Evolutionary conservation across 352 stramenopile species (phyloP), one percentile per base, ranked within the genome.

Genomic region (Globisporangium solare): DNA sequence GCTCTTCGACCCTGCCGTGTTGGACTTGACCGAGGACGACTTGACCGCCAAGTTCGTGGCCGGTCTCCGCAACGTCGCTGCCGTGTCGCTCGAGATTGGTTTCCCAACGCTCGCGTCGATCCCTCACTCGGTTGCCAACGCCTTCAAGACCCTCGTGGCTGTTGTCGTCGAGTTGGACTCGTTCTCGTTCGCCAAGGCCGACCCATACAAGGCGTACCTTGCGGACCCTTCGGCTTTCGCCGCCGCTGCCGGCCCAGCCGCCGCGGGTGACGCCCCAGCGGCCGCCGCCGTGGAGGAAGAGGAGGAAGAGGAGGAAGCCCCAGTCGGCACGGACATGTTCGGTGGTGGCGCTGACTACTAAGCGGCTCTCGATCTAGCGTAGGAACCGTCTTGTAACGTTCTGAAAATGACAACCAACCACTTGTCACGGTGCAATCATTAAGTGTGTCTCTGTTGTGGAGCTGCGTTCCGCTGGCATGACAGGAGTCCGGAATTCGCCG

Each of bases 61-160:
- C 60, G 97, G 95, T 60, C 79, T 99, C 59, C 82, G 86, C 69
- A 97, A 92, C 67, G 76, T 99, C 47, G 96, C 97, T 27, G 89
- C 94, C 43, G 73, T 99, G 64, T 99, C 92, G 59, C 86, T 99
- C 51, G 89, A 93, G 56, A 80, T 99, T 47, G 92, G 94, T 57
- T 97, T 97, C 75, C 97, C 97, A 47, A 99, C 97, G 52, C 84
- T 99, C 64, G 96, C 96, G 40, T 99, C 94, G 67, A 91, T 99
- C 62, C 97, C 97, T 22, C 97, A 99, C 94, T 98, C 93, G 67
- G 95, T 99, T 66, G 96, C 92, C 77, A 99, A 99, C 83, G 97
- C 96, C 56, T 99, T 99, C 91, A 98, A 98, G 81, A 88, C 89
- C 41, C 79, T 99, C 55, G 88, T 99, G 24, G 93, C 96, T 24